Percentiles rank a stretch among this genome's conserved stretches.
Conservation (phyloP, 805 yeast species). For the Wickerhamiella azymoides region DNA sequence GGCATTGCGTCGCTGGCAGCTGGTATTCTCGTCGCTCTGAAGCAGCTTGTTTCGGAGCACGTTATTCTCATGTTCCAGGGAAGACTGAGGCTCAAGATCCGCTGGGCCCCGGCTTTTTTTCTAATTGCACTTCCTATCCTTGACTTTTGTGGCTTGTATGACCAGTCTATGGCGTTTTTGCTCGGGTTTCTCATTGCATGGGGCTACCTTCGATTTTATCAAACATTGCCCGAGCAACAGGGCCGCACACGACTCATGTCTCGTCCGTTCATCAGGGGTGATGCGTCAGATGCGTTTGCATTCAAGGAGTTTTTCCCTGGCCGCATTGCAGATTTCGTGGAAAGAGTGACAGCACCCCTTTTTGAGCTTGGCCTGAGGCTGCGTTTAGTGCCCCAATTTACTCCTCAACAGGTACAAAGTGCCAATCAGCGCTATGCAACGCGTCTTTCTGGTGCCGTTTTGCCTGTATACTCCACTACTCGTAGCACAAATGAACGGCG, state of each 20-base stretch:
- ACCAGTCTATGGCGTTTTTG: conserved; percentile 21
- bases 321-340: conserved; percentile 36
- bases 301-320: conserved; percentile 76
- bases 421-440: conserved; percentile 18
- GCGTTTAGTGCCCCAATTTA: conserved; percentile 8
- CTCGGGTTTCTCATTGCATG: conserved; percentile 51
- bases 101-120: conserved; percentile 31
- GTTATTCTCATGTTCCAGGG: conserved; percentile 37
- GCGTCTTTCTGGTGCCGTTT: conserved; percentile 16
- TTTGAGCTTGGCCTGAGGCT: neutral
- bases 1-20: conserved; percentile 40
- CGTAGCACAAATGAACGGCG: conserved; percentile 18
- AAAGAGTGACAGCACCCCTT: conserved; percentile 25
- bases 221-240: conserved; percentile 34
- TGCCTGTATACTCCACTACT: conserved; percentile 12
- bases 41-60: conserved; percentile 53
- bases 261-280: conserved; percentile 42
- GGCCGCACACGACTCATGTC: conserved; percentile 9
- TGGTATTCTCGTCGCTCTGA: conserved; percentile 48
- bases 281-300: conserved; percentile 81
- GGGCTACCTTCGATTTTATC: conserved; percentile 67
- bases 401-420: conserved; percentile 16
- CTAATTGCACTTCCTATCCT: conserved; percentile 20
- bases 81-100: conserved; percentile 30
- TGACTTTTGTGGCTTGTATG: conserved; percentile 18